Conservation (phyloP, 2,329 filamentous ascomycete species). For the Truncatella angustata region DNA sequence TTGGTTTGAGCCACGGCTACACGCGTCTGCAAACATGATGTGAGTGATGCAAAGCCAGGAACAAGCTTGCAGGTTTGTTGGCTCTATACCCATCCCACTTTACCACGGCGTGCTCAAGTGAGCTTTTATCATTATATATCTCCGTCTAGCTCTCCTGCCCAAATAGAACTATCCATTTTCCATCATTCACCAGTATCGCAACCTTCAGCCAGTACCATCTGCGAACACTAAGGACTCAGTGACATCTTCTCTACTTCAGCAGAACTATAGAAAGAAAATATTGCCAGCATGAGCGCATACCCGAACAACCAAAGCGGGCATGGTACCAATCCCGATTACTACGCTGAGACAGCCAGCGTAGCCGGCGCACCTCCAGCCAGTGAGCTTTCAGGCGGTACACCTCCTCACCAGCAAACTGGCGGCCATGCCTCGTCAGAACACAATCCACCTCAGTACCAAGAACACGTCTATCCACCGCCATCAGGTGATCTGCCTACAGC, state of each 20-base stretch:
- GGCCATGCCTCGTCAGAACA: background rate
- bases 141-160: background rate
- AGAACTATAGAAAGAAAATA: background rate
- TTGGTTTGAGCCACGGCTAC: background rate
- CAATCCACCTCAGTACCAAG: constrained; percentile 7
- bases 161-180: background rate
- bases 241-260: background rate
- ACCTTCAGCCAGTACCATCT: too few species aligned
- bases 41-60: background rate
- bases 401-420: background rate
- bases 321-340: constrained; percentile 6
- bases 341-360: constrained; percentile 7
- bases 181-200: background rate
- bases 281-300: constrained; percentile 6
- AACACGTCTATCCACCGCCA: constrained; percentile 1
- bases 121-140: background rate
- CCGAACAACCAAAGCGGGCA: background rate
- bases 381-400: background rate
- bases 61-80: background rate
- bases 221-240: background rate
- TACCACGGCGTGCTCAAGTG: background rate
- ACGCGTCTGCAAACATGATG: background rate
- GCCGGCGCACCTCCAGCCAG: background rate
- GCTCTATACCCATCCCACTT: background rate
- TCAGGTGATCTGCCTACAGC: background rate